Conservation (phyloP, 2,329 filamentous ascomycete genomes). For the Pseudogymnoascus verrucosus region DNA sequence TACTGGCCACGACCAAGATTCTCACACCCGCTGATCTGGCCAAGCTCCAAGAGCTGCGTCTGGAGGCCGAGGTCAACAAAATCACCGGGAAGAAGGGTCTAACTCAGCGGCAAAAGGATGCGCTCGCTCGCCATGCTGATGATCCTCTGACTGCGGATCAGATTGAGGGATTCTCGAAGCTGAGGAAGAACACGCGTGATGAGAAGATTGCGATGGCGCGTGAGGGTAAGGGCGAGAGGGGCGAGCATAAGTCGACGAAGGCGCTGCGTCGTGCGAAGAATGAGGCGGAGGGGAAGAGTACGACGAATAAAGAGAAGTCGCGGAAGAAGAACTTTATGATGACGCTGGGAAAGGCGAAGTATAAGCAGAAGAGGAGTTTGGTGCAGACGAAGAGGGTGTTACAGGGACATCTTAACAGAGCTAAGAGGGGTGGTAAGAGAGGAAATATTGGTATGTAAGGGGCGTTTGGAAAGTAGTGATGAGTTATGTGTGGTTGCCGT, state of each 20-base stretch:
- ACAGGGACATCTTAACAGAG: conserved; percentile 71
- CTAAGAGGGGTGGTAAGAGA: conserved; percentile 75
- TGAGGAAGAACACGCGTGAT: conserved; percentile 82
- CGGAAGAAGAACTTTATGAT: conserved; percentile 98
- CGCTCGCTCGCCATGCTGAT: conserved; percentile 61
- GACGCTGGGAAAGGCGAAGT: conserved; percentile 93
- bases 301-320: conserved; percentile 94
- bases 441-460: conserved; percentile 46
- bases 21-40: conserved; percentile 93
- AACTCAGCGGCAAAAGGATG: conserved; percentile 30
- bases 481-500: not conserved
- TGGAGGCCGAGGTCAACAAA: conserved; percentile 63
- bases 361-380: conserved; percentile 90
- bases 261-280: conserved; percentile 83
- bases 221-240: conserved; percentile 69
- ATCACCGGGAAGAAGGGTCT: conserved; percentile 42
- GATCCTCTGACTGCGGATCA: conserved; percentile 84
- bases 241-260: conserved; percentile 78
- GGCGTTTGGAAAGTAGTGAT: not conserved
- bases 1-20: conserved; percentile 84
- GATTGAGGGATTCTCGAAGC: conserved; percentile 76
- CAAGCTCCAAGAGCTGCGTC: conserved; percentile 82
- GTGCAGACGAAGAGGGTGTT: conserved; percentile 75
- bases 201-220: conserved; percentile 77
- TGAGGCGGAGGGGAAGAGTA: conserved; percentile 83